A percentile compares a stretch with the other conserved stretches of the same genome.
These are phyloP conservation scores for Arctostaphylos glauca DNA, from an alignment of 148 eudicot genomes.

Conservation along the genomic window DNA sequence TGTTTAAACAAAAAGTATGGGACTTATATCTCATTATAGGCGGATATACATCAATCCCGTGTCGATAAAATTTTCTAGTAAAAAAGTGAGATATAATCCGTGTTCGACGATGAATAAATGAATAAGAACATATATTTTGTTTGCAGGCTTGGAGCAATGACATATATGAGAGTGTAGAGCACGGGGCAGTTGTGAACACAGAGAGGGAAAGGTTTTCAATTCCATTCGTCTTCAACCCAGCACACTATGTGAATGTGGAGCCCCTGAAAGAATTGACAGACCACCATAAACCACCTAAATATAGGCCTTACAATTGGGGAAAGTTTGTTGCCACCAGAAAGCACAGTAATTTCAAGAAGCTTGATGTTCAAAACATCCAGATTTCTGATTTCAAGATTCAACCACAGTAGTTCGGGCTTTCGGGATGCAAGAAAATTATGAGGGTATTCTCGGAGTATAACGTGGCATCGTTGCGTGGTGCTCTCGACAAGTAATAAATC, in stretches of 20 bases:
- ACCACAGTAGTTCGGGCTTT: background rate
- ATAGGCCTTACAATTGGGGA: constrained; percentile 31
- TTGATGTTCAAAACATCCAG: constrained; percentile 54
- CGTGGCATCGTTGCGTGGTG: too few species aligned
- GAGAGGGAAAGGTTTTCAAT: background rate
- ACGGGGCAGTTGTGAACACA: background rate
- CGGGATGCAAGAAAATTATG: too few species aligned
- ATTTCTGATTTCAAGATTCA: constrained; percentile 39
- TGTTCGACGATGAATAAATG: background rate
- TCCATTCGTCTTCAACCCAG: constrained; percentile 43
- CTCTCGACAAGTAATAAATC: too few species aligned
- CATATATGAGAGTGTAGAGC: background rate
- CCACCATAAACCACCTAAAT: background rate
- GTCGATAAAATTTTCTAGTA: background rate
- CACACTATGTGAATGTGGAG: constrained; percentile 47
- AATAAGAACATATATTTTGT: background rate
- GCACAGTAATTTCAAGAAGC: constrained; percentile 62
- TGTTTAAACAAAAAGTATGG: too few species aligned
- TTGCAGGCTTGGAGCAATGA: background rate
- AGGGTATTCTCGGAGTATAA: too few species aligned
- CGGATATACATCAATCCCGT: too few species aligned
- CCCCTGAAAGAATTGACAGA: constrained; percentile 22
- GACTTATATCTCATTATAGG: too few species aligned
- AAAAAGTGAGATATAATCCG: background rate
- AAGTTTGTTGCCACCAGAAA: constrained; percentile 44